Conservation (phyloP, 1,139 yeast species). For the Candida labiduridarum region DNA sequence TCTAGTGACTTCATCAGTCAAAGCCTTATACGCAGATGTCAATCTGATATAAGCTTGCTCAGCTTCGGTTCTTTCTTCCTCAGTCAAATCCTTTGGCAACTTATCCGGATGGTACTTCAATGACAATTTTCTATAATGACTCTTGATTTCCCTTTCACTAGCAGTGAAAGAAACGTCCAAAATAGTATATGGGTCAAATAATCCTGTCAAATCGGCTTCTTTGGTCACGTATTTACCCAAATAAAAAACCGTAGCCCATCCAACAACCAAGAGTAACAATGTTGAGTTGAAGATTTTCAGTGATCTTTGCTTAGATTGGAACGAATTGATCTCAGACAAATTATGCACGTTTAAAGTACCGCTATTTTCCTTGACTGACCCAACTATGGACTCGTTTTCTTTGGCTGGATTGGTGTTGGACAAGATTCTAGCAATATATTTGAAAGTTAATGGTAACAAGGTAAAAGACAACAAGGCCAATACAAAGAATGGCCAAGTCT, state of each 20-base stretch:
- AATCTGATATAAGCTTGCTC: constrained; percentile 82
- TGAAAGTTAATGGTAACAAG: constrained; percentile 69
- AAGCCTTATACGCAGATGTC: constrained; percentile 90
- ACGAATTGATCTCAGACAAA: constrained; percentile 41
- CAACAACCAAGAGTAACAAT: constrained; percentile 51
- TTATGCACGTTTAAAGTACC: constrained; percentile 44
- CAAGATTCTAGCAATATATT: constrained; percentile 37
- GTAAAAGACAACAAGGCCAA: constrained; percentile 66
- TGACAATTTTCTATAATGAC: constrained; percentile 83
- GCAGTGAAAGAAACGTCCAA: constrained; percentile 74
- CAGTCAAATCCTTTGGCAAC: constrained; percentile 67
- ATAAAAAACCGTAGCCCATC: constrained; percentile 66
- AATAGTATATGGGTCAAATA: constrained; percentile 90
- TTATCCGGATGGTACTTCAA: constrained; percentile 94
- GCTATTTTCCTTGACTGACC: constrained; percentile 34
- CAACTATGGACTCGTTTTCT: constrained; percentile 29
- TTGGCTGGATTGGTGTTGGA: constrained; percentile 23
- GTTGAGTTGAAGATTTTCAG: constrained; percentile 48
- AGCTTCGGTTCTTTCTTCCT: constrained; percentile 55
- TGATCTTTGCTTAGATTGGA: constrained; percentile 38
- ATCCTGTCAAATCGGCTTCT: constrained; percentile 44
- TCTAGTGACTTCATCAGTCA: constrained; percentile 85
- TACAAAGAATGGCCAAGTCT: constrained; percentile 94
- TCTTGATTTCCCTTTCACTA: constrained; percentile 72
- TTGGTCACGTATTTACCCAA: constrained; percentile 53